Evolutionary conservation across 441 rosid species (phyloP).

Genomic region (Aleurites moluccanus): DNA sequence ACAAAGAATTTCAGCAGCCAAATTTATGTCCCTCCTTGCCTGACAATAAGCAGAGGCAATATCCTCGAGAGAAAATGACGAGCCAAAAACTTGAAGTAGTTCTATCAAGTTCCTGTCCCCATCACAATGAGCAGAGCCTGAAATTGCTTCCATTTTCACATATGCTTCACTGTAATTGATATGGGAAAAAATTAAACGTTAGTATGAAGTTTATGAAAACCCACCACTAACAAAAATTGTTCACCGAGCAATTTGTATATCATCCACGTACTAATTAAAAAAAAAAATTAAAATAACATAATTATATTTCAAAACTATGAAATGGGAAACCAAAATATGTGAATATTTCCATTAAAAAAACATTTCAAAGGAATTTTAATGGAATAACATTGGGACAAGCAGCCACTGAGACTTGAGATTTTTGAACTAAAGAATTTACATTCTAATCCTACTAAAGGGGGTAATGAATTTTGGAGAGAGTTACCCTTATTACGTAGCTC

Average conservation of each 20-base stretch:
- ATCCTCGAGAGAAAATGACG: conserved; percentile 48
- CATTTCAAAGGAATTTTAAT: neutral
- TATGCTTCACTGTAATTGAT: conserved; percentile 16
- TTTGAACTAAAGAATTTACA: neutral
- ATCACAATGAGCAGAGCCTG: conserved; percentile 16
- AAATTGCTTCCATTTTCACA: conserved; percentile 17
- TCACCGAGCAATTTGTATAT: neutral
- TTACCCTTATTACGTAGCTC: neutral
- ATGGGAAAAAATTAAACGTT: neutral
- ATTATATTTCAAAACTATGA: neutral
- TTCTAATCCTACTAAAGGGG: neutral
- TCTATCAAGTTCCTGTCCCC: conserved; percentile 24
- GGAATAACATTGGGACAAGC: neutral
- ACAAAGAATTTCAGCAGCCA: conserved; percentile 49
- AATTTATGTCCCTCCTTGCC: conserved; percentile 35
- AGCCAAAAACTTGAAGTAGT: conserved; percentile 49
- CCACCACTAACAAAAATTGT: neutral
- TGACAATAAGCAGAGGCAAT: conserved; percentile 44
- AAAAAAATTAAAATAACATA: neutral
- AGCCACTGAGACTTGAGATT: neutral
- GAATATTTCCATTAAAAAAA: neutral
- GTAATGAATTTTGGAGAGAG: neutral
- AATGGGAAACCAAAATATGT: neutral
- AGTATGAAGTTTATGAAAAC: neutral
- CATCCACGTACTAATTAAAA: neutral